A percentile compares a stretch with the other conserved stretches of the same genome.
Conservation (phyloP, 2,329 filamentous ascomycete genomes). For the Fusarium miscanthi region DNA sequence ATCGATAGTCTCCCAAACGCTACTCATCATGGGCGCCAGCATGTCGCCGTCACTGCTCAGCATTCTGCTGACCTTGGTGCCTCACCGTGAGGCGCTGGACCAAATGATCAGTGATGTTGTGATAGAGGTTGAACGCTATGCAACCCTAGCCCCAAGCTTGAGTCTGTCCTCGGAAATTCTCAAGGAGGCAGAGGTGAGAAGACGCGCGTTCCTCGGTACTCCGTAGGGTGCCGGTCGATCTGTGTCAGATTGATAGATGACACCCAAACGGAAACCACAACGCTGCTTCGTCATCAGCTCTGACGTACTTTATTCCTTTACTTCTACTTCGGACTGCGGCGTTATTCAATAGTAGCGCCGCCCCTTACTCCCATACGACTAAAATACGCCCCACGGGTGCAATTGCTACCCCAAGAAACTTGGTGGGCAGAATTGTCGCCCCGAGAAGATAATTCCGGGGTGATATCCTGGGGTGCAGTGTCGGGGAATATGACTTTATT, state of each 20-base stretch:
- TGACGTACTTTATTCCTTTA: neutral
- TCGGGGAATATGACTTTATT: slow-evolving; percentile 15
- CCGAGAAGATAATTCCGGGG: slow-evolving; percentile 19
- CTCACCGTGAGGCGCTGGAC: slow-evolving; percentile 72
- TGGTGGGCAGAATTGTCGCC: slow-evolving; percentile 5
- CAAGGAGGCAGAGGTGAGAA: slow-evolving; percentile 79
- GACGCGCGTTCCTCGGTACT: slow-evolving; percentile 70
- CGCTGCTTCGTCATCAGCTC: neutral
- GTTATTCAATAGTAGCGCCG: neutral
- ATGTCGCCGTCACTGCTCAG: slow-evolving; percentile 79
- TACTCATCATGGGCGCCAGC: slow-evolving; percentile 85
- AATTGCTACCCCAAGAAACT: slow-evolving; percentile 9
- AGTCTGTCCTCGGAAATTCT: slow-evolving; percentile 82
- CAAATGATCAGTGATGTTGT: slow-evolving; percentile 83
- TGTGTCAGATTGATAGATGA: neutral
- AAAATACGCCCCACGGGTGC: neutral
- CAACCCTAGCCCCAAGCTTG: slow-evolving; percentile 80
- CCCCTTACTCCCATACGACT: neutral
- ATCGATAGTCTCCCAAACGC: slow-evolving; percentile 83
- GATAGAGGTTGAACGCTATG: slow-evolving; percentile 78
- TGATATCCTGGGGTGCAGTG: slow-evolving; percentile 28
- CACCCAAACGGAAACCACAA: neutral
- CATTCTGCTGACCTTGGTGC: slow-evolving; percentile 69
- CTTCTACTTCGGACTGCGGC: neutral
- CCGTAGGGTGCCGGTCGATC: slow-evolving; percentile 38